These are phyloP conservation scores for Lactifluus subvellereus DNA, from an alignment of 768 basidiomycete genomes.

Conservation along the genomic window DNA sequence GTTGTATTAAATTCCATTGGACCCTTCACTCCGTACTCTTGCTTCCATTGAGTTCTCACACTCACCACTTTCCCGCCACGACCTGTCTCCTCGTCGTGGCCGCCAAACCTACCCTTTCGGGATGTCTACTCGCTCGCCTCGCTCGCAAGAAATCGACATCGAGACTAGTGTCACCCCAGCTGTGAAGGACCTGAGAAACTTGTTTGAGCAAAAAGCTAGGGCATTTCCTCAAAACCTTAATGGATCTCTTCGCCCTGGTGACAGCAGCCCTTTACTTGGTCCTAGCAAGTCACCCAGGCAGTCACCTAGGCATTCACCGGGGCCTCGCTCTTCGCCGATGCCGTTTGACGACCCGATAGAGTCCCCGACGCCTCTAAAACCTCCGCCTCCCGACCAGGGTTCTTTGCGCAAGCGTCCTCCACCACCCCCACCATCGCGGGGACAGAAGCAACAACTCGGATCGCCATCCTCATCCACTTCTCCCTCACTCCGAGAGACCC, in stretches of 20 bases:
- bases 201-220: conserved; percentile 18
- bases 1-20: no score
- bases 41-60: neutral
- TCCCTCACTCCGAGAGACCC: conserved; percentile 5
- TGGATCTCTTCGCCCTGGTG: conserved; percentile 3
- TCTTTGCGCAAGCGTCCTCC: conserved; percentile 20
- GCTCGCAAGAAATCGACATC: neutral
- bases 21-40: no score
- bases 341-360: conserved; percentile 4
- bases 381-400: neutral
- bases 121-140: conserved; percentile 2
- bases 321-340: conserved; percentile 12
- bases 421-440: conserved; percentile 13
- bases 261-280: neutral
- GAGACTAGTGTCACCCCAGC: conserved; percentile 9
- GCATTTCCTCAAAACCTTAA: neutral
- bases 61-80: neutral
- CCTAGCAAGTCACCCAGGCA: neutral
- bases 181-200: conserved; percentile 14
- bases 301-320: neutral
- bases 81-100: neutral
- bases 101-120: neutral
- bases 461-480: conserved; percentile 17
- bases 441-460: conserved; percentile 12
- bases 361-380: neutral